Conservation (phyloP, 164 flowering plant species). For the Sextonia rubra region DNA sequence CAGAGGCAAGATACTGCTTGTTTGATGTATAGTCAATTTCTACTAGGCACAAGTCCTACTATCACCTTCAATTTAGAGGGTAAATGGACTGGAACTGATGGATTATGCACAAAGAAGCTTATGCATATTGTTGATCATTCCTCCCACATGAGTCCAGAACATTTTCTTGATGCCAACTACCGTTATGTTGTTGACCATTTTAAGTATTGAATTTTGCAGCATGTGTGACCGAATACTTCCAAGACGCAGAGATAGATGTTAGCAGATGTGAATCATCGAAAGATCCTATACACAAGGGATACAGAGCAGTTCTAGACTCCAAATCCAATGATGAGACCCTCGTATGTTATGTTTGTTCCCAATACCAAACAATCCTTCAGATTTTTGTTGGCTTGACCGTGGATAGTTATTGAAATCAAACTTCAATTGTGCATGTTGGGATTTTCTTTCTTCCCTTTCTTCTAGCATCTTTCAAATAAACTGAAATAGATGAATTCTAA, state of each 20-base stretch:
- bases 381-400: neutral
- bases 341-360: constrained; percentile 27
- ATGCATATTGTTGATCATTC: no score
- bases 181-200: neutral
- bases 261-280: constrained; percentile 31
- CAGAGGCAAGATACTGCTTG: no score
- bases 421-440: neutral
- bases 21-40: no score
- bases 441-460: neutral
- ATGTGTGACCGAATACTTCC: constrained; percentile 70
- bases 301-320: constrained; percentile 82
- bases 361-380: no score
- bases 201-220: constrained; percentile 37
- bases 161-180: neutral
- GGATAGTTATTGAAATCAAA: neutral
- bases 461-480: neutral
- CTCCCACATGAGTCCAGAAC: neutral
- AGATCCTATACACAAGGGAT: constrained; percentile 63
- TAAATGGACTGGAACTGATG: neutral
- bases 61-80: no score
- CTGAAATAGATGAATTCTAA: neutral
- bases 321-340: constrained; percentile 75
- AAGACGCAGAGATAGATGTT: constrained; percentile 28
- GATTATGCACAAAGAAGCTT: neutral
- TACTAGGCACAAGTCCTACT: no score